These are phyloP conservation scores for Diplodia scrobiculata DNA, from an alignment of 2,329 filamentous ascomycete genomes.

Conservation along the genomic window DNA sequence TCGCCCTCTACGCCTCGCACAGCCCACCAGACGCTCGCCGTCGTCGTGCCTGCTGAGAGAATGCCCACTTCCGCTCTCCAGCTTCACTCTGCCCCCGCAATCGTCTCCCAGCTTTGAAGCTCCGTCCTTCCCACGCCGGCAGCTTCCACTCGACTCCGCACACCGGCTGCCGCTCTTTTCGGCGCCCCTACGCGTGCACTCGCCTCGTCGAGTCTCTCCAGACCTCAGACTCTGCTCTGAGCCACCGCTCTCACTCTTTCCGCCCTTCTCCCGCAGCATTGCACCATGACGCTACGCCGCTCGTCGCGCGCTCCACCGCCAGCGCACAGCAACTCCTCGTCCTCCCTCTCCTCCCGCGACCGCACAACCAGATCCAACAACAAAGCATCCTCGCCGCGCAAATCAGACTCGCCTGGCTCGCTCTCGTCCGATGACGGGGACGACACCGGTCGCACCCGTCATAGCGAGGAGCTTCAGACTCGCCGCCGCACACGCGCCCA, in stretches of 20 bases:
- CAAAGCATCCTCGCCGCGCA: slow-evolving; percentile 72
- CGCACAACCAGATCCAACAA: slow-evolving; percentile 70
- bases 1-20: slow-evolving; percentile 20
- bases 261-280: slow-evolving; percentile 24
- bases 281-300: slow-evolving; percentile 71
- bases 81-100: slow-evolving; percentile 35
- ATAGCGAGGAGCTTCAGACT: slow-evolving; percentile 68
- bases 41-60: slow-evolving; percentile 17
- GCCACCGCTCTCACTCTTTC: slow-evolving; percentile 13
- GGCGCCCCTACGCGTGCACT: slow-evolving; percentile 22
- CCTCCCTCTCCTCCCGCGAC: slow-evolving; percentile 70
- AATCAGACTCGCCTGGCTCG: slow-evolving; percentile 73
- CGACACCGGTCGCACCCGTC: slow-evolving; percentile 56
- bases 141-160: slow-evolving; percentile 33
- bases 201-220: not conserved
- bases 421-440: slow-evolving; percentile 68
- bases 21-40: slow-evolving; percentile 14
- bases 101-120: slow-evolving; percentile 42
- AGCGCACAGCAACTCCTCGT: slow-evolving; percentile 76
- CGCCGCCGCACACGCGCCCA: slow-evolving; percentile 78
- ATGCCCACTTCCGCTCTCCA: slow-evolving; percentile 37
- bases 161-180: slow-evolving; percentile 31
- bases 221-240: slow-evolving; percentile 2
- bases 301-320: slow-evolving; percentile 79
- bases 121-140: slow-evolving; percentile 38